phyloP scores from a whole-genome alignment of 805 yeast species.

The Metschnikowia dekortorum region DNA sequence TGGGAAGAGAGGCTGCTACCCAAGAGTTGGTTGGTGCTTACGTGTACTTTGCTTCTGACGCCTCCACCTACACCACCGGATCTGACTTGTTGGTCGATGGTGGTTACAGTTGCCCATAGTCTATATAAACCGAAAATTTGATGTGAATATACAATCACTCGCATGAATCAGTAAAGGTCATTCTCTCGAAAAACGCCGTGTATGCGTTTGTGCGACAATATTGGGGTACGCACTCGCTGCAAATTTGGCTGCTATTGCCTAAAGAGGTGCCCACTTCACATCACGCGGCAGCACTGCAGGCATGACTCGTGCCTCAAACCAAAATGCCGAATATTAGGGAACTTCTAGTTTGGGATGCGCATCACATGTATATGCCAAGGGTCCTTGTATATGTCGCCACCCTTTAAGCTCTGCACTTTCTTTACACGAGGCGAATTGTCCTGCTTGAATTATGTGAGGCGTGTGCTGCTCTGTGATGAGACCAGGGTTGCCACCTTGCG shows the following conservation, averaged over 20 bases:
- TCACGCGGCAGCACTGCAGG: not conserved
- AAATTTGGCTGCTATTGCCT: not conserved
- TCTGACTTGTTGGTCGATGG: conserved; percentile 44
- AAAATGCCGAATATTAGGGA: no score
- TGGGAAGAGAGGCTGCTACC: conserved; percentile 44
- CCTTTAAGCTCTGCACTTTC: not conserved
- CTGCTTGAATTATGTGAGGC: no score
- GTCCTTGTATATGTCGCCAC: not conserved
- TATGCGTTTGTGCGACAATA: not conserved
- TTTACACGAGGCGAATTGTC: not conserved
- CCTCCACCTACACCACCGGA: conserved; percentile 42
- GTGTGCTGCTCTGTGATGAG: no score
- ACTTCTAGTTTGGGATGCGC: no score
- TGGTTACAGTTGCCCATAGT: conserved; percentile 35
- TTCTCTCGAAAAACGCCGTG: not conserved
- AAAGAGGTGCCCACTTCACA: no score
- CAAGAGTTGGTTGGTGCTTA: conserved; percentile 46
- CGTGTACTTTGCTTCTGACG: conserved; percentile 42
- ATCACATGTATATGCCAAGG: not conserved
- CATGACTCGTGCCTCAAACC: no score
- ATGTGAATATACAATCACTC: not conserved
- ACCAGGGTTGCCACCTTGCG: no score
- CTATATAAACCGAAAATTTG: not conserved
- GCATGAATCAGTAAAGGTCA: not conserved
- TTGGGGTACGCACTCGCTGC: not conserved